Conservation (phyloP, 2,329 filamentous ascomycete genomes). For the Torrubiella hemipterigena region DNA sequence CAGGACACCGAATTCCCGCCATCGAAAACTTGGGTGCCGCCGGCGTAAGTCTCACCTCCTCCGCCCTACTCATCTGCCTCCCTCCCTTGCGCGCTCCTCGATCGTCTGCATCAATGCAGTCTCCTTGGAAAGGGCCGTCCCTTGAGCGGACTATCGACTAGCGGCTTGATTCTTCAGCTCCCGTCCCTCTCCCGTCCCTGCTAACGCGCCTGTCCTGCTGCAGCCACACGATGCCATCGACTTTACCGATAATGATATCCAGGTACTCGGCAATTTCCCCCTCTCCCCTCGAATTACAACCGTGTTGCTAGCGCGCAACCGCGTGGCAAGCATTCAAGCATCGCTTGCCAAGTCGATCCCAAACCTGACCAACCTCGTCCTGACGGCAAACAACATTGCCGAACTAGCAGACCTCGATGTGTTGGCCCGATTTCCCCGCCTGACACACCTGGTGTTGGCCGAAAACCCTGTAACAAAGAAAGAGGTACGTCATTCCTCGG, state of each 20-base stretch:
- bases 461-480: constrained; percentile 89
- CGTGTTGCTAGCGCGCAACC: constrained; percentile 80
- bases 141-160: no score
- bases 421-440: constrained; percentile 51
- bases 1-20: constrained; percentile 94
- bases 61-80: not conserved
- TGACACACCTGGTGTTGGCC: constrained; percentile 70
- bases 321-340: constrained; percentile 70
- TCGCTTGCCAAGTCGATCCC: constrained; percentile 65
- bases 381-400: constrained; percentile 69
- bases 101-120: no score
- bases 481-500: constrained; percentile 54
- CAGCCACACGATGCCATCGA: constrained; percentile 95
- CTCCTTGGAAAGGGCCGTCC: no score
- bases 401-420: constrained; percentile 83
- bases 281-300: constrained; percentile 79
- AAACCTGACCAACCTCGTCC: constrained; percentile 67
- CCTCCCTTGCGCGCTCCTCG: no score
- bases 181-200: not conserved
- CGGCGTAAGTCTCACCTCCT: constrained; percentile 48
- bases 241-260: constrained; percentile 96
- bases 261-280: constrained; percentile 81
- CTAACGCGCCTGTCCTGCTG: constrained; percentile 3
- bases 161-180: no score
- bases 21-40: constrained; percentile 98